Conservation (phyloP, 129 eudicot genomes). For the Silybum marianum region DNA sequence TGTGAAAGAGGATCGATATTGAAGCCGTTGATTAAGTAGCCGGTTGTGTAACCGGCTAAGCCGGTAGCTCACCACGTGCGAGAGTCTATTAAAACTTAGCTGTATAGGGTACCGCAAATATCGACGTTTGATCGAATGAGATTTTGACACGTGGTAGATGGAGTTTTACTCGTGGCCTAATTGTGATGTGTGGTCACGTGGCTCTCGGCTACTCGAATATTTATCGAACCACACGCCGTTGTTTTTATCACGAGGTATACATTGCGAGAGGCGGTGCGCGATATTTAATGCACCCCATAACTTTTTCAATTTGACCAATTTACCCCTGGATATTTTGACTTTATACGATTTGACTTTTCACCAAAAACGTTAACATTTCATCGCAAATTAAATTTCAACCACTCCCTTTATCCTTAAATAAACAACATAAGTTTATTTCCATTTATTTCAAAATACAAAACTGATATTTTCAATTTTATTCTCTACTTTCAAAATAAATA, state of each 20-base stretch:
- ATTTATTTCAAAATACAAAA: not conserved
- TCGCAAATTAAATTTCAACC: not conserved
- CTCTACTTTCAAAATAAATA: no score
- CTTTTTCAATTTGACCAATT: not conserved
- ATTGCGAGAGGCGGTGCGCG: slow-evolving; percentile 15
- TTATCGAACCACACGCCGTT: slow-evolving; percentile 22
- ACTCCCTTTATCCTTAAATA: not conserved
- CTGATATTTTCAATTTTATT: no score
- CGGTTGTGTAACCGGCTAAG: slow-evolving; percentile 40
- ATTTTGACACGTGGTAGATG: slow-evolving; percentile 29
- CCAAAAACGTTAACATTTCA: not conserved
- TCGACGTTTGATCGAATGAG: not conserved
- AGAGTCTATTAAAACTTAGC: slow-evolving; percentile 10
- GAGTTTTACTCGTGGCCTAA: slow-evolving; percentile 41
- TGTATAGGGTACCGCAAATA: slow-evolving; percentile 7
- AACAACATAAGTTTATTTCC: not conserved
- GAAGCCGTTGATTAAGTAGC: slow-evolving; percentile 21
- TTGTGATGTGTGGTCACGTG: slow-evolving; percentile 35
- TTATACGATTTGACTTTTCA: not conserved
- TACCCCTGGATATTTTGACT: not conserved
- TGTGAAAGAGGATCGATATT: not conserved
- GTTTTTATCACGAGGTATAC: slow-evolving; percentile 33
- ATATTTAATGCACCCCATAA: not conserved
- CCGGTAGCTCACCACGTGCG: slow-evolving; percentile 57
- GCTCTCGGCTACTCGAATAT: slow-evolving; percentile 19